phyloP scores from a whole-genome alignment of 371 early-diverging fungal genomes.

The Apophysomyces ossiformis region DNA sequence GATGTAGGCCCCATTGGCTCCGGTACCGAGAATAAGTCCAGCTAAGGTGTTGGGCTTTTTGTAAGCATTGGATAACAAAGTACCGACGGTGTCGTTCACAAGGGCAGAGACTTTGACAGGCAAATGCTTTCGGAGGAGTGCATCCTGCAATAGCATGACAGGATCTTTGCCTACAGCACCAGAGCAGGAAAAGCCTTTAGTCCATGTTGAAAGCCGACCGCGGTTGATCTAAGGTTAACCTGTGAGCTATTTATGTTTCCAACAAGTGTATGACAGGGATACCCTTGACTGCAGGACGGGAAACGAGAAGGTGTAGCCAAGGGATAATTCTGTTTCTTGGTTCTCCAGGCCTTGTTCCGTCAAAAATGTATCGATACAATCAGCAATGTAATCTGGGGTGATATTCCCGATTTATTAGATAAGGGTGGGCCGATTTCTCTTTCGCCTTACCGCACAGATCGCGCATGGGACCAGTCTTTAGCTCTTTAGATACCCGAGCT shows the following conservation, averaged over 20 bases:
- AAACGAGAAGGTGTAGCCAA: constrained; percentile 97
- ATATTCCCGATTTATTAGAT: neutral
- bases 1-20: constrained; percentile 95
- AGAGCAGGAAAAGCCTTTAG: constrained; percentile 86
- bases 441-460: constrained; percentile 46
- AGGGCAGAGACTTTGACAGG: constrained; percentile 84
- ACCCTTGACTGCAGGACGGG: constrained; percentile 83
- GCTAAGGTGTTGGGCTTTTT: constrained; percentile 77
- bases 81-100: constrained; percentile 97
- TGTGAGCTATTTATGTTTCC: constrained; percentile 8
- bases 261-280: constrained; percentile 24
- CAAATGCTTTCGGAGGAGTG: constrained; percentile 75
- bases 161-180: constrained; percentile 91
- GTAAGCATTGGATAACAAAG: constrained; percentile 89
- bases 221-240: constrained; percentile 53
- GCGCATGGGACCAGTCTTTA: constrained; percentile 69
- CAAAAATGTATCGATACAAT: constrained; percentile 81
- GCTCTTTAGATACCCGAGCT: constrained; percentile 77
- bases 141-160: constrained; percentile 83
- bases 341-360: constrained; percentile 57
- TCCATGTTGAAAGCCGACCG: constrained; percentile 88
- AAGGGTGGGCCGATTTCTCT: neutral
- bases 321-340: constrained; percentile 47
- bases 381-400: constrained; percentile 83
- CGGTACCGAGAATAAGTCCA: constrained; percentile 96